phyloP scores from a whole-genome alignment of 257 asterid species.

The Plantago major region DNA sequence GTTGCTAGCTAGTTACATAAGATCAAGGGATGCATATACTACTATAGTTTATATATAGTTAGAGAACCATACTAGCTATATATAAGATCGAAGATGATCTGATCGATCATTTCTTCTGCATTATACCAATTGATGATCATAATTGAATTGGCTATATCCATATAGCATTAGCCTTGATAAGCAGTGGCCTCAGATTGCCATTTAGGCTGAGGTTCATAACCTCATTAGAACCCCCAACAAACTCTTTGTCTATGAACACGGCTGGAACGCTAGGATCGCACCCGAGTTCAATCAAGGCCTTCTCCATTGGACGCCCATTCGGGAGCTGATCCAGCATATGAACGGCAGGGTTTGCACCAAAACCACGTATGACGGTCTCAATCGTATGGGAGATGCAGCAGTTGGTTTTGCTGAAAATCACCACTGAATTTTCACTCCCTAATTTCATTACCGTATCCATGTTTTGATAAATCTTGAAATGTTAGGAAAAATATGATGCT shows the following conservation, averaged over 20 bases:
- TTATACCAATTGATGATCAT: too few species aligned
- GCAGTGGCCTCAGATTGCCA: constrained; percentile 49
- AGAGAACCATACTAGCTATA: too few species aligned
- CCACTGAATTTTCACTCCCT: constrained; percentile 43
- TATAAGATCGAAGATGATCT: too few species aligned
- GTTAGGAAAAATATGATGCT: neutral
- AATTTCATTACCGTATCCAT: constrained; percentile 41
- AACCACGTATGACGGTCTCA: constrained; percentile 35
- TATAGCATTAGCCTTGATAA: constrained; percentile 50
- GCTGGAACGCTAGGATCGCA: constrained; percentile 54
- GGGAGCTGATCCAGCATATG: constrained; percentile 42
- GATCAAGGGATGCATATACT: too few species aligned
- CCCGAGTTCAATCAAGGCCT: constrained; percentile 42
- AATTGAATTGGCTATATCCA: constrained; percentile 36
- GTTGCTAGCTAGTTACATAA: too few species aligned
- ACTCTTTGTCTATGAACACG: constrained; percentile 47
- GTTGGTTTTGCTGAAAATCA: constrained; percentile 50
- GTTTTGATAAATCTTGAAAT: neutral
- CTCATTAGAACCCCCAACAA: constrained; percentile 60
- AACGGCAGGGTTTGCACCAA: constrained; percentile 47
- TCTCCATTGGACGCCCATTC: constrained; percentile 43
- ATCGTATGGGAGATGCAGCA: constrained; percentile 61
- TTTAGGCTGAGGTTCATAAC: constrained; percentile 53
- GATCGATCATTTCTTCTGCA: too few species aligned
- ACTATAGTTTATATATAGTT: too few species aligned